phyloP scores from a whole-genome alignment of 2,329 filamentous ascomycete species.

The Neopestalotiopsis clavispora region DNA sequence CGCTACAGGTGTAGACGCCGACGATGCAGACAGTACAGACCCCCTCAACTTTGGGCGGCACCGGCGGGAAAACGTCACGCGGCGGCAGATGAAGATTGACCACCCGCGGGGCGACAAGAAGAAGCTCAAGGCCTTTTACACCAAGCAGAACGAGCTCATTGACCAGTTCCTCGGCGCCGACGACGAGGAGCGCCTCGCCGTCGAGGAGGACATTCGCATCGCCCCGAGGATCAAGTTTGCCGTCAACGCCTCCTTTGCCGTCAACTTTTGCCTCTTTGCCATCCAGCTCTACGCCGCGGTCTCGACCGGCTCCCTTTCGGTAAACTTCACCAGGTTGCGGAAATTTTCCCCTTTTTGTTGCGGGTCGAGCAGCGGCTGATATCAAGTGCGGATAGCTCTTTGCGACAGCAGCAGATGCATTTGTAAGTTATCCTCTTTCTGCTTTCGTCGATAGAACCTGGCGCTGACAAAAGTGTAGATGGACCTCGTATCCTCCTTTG shows the following conservation, averaged over 20 bases:
- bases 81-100: slow-evolving; percentile 51
- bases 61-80: slow-evolving; percentile 44
- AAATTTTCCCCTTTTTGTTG: slow-evolving; percentile 12
- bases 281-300: slow-evolving; percentile 65
- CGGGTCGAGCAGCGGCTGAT: slow-evolving; percentile 24
- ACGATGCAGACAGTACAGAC: slow-evolving; percentile 33
- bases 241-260: slow-evolving; percentile 54
- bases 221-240: slow-evolving; percentile 57
- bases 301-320: slow-evolving; percentile 62
- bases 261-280: slow-evolving; percentile 59
- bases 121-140: slow-evolving; percentile 52
- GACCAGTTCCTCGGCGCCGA: slow-evolving; percentile 59
- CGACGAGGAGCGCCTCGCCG: slow-evolving; percentile 57
- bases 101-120: slow-evolving; percentile 50
- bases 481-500: slow-evolving; percentile 67
- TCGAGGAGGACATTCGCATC: slow-evolving; percentile 56
- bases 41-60: slow-evolving; percentile 46
- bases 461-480: slow-evolving; percentile 43
- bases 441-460: slow-evolving; percentile 23
- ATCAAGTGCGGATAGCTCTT: slow-evolving; percentile 48
- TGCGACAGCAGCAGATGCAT: slow-evolving; percentile 69
- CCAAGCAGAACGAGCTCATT: slow-evolving; percentile 52
- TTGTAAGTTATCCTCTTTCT: slow-evolving; percentile 44
- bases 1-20: slow-evolving; percentile 24
- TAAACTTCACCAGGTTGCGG: slow-evolving; percentile 29